Conservation (phyloP, 495 filamentous ascomycete genomes). For the Chlorociboria aeruginascens region DNA sequence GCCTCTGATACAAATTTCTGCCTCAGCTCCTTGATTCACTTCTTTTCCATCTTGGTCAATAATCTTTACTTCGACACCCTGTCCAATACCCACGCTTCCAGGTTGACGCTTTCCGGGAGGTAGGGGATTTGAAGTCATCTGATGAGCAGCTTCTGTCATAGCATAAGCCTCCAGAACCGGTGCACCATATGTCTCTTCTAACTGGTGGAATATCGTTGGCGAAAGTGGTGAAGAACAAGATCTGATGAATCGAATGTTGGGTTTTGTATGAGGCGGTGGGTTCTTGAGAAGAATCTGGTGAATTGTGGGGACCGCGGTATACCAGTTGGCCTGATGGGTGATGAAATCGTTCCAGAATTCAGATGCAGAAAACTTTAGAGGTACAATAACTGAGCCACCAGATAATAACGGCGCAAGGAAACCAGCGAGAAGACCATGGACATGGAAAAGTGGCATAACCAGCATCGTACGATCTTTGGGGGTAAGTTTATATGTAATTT, state of each 20-base stretch:
- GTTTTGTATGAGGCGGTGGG: conserved; percentile 49
- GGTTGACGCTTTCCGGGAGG: conserved; percentile 61
- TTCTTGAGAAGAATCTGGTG: conserved; percentile 75
- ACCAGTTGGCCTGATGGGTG: conserved; percentile 67
- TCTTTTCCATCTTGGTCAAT: conserved; percentile 51
- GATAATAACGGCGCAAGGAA: conserved; percentile 63
- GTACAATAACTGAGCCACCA: conserved; percentile 63
- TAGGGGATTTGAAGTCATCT: conserved; percentile 80
- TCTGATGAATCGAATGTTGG: conserved; percentile 72
- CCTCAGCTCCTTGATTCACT: conserved; percentile 51
- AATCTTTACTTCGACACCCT: conserved; percentile 71
- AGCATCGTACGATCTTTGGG: conserved; percentile 62
- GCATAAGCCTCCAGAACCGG: conserved; percentile 83
- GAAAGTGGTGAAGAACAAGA: conserved; percentile 75
- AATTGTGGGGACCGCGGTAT: conserved; percentile 79
- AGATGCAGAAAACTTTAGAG: conserved; percentile 63
- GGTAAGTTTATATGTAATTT: conserved; percentile 58
- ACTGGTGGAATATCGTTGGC: conserved; percentile 61
- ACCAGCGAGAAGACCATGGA: conserved; percentile 71
- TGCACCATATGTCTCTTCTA: conserved; percentile 58
- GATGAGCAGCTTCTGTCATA: conserved; percentile 85
- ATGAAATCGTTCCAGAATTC: conserved; percentile 73
- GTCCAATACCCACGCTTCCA: conserved; percentile 66
- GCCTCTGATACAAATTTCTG: conserved; percentile 68
- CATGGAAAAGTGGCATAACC: conserved; percentile 89